phyloP scores from a whole-genome alignment of 2,329 filamentous ascomycete genomes.

The Clonostachys rhizophaga region DNA sequence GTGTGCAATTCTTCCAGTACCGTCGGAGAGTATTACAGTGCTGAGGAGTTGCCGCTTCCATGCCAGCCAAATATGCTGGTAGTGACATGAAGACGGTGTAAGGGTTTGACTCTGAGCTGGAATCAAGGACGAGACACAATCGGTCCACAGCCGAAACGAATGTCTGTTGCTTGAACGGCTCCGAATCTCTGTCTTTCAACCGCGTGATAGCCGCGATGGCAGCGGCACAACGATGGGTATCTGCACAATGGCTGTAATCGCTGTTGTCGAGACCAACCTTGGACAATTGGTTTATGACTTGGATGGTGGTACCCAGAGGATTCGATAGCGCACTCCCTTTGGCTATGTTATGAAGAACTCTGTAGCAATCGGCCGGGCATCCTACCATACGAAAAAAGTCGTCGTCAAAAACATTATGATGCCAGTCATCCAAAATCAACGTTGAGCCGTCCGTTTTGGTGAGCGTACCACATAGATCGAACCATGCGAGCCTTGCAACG shows the following conservation, averaged over 20 bases:
- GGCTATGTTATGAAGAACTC: conserved; percentile 24
- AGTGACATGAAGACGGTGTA: conserved; percentile 32
- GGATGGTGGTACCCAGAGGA: too few species aligned
- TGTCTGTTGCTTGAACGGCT: conserved; percentile 3
- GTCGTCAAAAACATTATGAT: conserved; percentile 21
- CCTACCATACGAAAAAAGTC: conserved; percentile 29
- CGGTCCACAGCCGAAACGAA: conserved; percentile 22
- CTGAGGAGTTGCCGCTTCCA: conserved; percentile 18
- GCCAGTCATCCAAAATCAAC: conserved; percentile 34
- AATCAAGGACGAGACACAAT: conserved; percentile 24
- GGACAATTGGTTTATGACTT: too few species aligned
- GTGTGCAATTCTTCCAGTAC: conserved; percentile 30
- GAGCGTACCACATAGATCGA: conserved; percentile 25
- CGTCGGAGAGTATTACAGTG: conserved; percentile 26
- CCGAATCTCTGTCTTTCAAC: too few species aligned
- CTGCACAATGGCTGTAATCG: too few species aligned
- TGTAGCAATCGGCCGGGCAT: conserved; percentile 27
- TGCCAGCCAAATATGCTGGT: conserved; percentile 26
- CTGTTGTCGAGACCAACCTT: too few species aligned
- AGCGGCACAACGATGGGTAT: too few species aligned
- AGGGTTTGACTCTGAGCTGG: conserved; percentile 19
- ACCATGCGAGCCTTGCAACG: conserved; percentile 32
- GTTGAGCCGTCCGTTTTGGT: conserved; percentile 6
- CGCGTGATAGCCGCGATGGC: too few species aligned
- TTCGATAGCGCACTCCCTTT: conserved; percentile 6